Base-by-base conservation (phyloP, 257 asterid genomes). In the Capsicum rhomboideum region DNA sequence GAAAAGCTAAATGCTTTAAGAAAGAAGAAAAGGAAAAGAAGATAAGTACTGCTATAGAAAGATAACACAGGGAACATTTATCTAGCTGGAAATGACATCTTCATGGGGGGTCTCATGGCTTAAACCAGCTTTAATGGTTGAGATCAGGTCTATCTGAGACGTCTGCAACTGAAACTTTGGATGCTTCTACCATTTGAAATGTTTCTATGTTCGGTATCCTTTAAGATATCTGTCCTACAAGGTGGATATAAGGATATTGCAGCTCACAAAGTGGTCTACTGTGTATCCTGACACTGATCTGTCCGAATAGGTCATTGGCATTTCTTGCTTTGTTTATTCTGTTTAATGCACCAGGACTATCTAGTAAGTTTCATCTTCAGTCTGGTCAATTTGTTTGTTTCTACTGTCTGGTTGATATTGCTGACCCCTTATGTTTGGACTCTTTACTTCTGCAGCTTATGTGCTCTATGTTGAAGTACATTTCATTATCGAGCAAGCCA, bases 1-100 rank as follows among this genome's bases (percentile, higher is more conserved):
- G 85, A 71, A 74, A 89, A 87, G 83, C 87, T 96, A 75, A 87
- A 89, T 71, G 87, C 49, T 75, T 53, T 92, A 85, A 83, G 91
- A 88, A 86, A 82, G 88, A 91, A 84, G 87, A 86, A 82, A 83
- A 87, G 84, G 85, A 79, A 18, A 18, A 72, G 64, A 55, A 82
- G 37, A 16, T 50, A 49, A 50, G 82, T 77, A 77, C 44, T 63
- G 82, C 69, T 67, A 16, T 50, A 83, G 84, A 83, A 83, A 56
- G 44, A 28, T 75, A 8, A 28, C 46, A 50, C 63, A 26, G 46
- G 46, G 46, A 77, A 50, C 63, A 28, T 16, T 74, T 77, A 77
- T 77, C 82, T 77, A 26, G 82, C 82, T 77, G 63, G 28, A 77
- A 28, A 77, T 77, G 23, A 77, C n/a, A 2, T 77, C 28, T 75